Evolutionary conservation across 192 early-diverging fungal genomes (phyloP).

Genomic region (Backusella luteola): DNA sequence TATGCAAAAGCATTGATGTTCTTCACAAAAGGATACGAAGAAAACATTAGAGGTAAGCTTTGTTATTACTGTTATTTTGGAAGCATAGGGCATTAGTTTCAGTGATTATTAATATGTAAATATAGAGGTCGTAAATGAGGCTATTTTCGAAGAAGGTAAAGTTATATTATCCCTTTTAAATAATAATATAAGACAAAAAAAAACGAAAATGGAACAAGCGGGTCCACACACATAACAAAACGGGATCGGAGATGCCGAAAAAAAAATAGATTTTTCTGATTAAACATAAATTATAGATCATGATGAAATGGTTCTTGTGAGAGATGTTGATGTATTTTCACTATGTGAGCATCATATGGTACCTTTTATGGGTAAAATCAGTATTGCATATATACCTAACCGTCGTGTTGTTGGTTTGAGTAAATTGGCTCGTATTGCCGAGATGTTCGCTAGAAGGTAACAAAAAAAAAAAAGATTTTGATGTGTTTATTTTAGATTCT

Average conservation of each 20-base stretch:
- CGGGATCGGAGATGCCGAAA: not conserved
- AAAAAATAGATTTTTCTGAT: constrained; percentile 13
- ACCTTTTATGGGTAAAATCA: constrained; percentile 96
- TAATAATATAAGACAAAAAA: not conserved
- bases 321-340: constrained; percentile 93
- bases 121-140: constrained; percentile 86
- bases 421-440: constrained; percentile 97
- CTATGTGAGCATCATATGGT: constrained; percentile 99
- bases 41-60: constrained; percentile 65
- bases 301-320: constrained; percentile 99
- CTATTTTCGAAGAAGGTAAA: constrained; percentile 91
- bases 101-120: not conserved
- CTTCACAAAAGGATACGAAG: constrained; percentile 98
- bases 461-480: not conserved
- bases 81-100: not conserved
- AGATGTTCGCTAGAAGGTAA: constrained; percentile 87
- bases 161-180: not conserved
- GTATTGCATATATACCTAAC: constrained; percentile 97
- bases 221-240: not conserved
- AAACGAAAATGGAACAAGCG: not conserved
- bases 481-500: not conserved
- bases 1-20: constrained; percentile 98
- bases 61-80: not conserved
- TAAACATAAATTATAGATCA: constrained; percentile 60
- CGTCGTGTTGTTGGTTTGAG: constrained; percentile 91